Base-by-base conservation (phyloP, 495 filamentous ascomycete species). In the Sphaerosporella brunnea region DNA sequence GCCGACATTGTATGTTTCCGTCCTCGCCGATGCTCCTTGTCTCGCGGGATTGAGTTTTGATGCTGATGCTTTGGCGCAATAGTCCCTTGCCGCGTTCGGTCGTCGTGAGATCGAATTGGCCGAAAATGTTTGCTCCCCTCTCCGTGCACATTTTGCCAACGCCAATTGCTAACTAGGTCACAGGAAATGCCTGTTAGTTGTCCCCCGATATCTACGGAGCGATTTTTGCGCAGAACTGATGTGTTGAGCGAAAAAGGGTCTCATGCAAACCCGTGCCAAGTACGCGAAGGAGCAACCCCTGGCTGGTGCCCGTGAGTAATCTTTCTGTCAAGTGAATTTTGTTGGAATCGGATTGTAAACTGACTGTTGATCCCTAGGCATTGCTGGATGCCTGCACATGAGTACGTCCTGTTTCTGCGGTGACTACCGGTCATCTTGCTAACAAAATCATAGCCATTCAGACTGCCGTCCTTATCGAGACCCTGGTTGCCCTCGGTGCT, bases 301-400 rank as follows among this genome's bases (percentile, higher is more conserved):
- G 59, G 78, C 77, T 55, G 90, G 87, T 66, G 78, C 80, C 51
- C 62, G 70, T 45, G 49, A 35, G 49, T 49, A 41, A 26, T 35
- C 3, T 23, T 18, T 4, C 8, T 37, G 4, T 18, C n/a, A n/a
- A n/a, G n/a, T n/a, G n/a, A n/a, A n/a, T n/a, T n/a, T n/a, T n/a
- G n/a, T n/a, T n/a, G n/a, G n/a, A n/a, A n/a, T n/a, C n/a, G n/a
- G n/a, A n/a, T n/a, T n/a, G n/a, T n/a, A n/a, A n/a, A n/a, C n/a
- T n/a, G n/a, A n/a, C n/a, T n/a, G n/a, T 37, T 37, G 5, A 9
- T 18, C 18, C 18, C 66, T 69, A 61, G 76, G 82, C 52, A 95
- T 97, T 65, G 90, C 92, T 56, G 90, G 90, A 63, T 97, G 90
- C 68, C 72, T 97, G 58, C 90, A 97, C 78, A 96, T 96, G 92